Evolutionary conservation across 1,139 yeast species (phyloP).

Genomic region (Pichia sp.): DNA sequence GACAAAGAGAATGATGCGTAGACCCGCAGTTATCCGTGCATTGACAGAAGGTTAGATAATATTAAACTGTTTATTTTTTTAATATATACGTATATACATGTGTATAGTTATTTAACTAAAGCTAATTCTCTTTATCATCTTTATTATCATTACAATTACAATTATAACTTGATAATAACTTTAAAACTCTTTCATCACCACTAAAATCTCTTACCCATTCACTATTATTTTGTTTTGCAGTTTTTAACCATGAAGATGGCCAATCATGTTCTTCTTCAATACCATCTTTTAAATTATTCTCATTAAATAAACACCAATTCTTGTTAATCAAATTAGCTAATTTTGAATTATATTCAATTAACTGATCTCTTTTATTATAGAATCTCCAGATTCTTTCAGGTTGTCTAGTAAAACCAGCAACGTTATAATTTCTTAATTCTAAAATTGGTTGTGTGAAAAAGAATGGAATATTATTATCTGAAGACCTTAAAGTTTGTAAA

Average conservation of each 20-base stretch:
- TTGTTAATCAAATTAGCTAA: slow-evolving; percentile 39
- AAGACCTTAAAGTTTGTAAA: slow-evolving; percentile 18
- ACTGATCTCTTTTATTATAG: slow-evolving; percentile 64
- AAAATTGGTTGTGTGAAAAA: slow-evolving; percentile 69
- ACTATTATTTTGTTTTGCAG: slow-evolving; percentile 61
- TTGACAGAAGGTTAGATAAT: slow-evolving; percentile 26
- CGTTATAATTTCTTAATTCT: slow-evolving; percentile 65
- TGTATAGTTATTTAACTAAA: not conserved
- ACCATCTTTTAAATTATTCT: slow-evolving; percentile 48
- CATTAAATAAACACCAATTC: slow-evolving; percentile 49
- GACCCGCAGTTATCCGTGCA: slow-evolving; percentile 78
- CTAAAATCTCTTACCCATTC: slow-evolving; percentile 84
- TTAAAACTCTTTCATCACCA: slow-evolving; percentile 61
- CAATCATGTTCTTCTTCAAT: slow-evolving; percentile 78
- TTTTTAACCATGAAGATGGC: slow-evolving; percentile 81
- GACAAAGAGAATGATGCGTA: slow-evolving; percentile 89
- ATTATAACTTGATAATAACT: slow-evolving; percentile 42
- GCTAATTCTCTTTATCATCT: not conserved
- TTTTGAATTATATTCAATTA: slow-evolving; percentile 61
- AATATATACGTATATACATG: not conserved
- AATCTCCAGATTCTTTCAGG: slow-evolving; percentile 75
- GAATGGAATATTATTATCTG: slow-evolving; percentile 43
- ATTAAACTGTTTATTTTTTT: not conserved
- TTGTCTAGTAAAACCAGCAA: slow-evolving; percentile 70
- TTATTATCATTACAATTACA: not conserved